Evolutionary conservation across 2,329 filamentous ascomycete species (phyloP), one percentile per base, ranked within the genome.

Genomic region (Cercospora brassicicola): DNA sequence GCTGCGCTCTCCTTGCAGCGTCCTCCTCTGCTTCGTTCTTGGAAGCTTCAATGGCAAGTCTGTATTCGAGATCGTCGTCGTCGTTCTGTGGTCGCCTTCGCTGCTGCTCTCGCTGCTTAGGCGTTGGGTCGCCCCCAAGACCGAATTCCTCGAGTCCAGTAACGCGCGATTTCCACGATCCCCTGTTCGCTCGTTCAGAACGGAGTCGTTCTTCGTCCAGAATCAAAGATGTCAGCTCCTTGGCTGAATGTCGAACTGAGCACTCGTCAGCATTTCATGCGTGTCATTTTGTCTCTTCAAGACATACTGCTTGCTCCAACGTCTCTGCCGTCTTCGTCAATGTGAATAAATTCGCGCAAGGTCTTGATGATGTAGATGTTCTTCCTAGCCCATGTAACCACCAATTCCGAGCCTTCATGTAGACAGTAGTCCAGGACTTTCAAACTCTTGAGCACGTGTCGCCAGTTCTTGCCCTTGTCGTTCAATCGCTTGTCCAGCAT

Each of bases 291-390:
- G 11, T 18, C 36, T 11, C 15, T 28, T 30, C n/a, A 30, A 61
- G 26, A 81, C 89, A 74, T 84, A 97, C 95, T 94, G 82, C 97
- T 98, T 77, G 97, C 93, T 65, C 95, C 95, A 60, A 99, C 95
- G 78, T 99, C 95, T 72, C 91, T 88, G 59, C 94, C 93, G 71
- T 99, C 95, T 77, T 99, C 95, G 73, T 99, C 95, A 62, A 96
- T 88, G 79, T 98, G 96, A 78, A 95, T 91, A 76, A 99, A 99
- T 81, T 99, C 95, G 78, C 95, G 91, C 79, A 99, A 82, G 31
- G 95, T 99, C 85, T 97, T 98, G 84, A 99, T 97, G 81, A 99
- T 95, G 82, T 97, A 99, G 73, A 97, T 90, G 79, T 97, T 98
- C 84, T 98, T 96, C 77, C 94, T 91, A 71, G 94, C 94, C 95